Evolutionary conservation across 139 green algal species (phyloP), one percentile per base, ranked within the genome.

Genomic region (Microglena sp.): DNA sequence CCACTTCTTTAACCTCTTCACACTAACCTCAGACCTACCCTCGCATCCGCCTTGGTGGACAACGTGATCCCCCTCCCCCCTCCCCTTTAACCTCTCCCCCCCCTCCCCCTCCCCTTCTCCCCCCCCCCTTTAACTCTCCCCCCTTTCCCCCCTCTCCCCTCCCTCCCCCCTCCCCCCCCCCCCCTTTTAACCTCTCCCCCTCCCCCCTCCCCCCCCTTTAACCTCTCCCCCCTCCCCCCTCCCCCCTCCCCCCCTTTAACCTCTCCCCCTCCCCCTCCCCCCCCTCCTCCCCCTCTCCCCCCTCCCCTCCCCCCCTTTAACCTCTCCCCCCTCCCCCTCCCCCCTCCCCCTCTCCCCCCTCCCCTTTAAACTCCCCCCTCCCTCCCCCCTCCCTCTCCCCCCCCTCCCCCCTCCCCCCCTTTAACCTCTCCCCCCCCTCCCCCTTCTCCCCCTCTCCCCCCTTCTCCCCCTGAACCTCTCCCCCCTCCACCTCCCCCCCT

Each of bases 31-130:
- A n/a, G n/a, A n/a, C n/a, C n/a, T n/a, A n/a, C n/a, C n/a, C n/a
- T 98, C 45, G 92, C 82, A 80, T 92, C 92, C 26, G 44, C 88
- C 40, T 74, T 98, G 44, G 45, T 97, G 27, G 92, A 98, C 82
- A 34, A 89, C 35, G 90, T 97, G 28, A 95, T 79, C 7, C 50
- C 78, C 3, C n/a, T n/a, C n/a, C n/a, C n/a, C n/a, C n/a, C n/a
- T n/a, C n/a, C n/a, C n/a, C n/a, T n/a, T n/a, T n/a, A n/a, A n/a
- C n/a, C n/a, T n/a, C n/a, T n/a, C n/a, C n/a, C n/a, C n/a, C n/a
- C n/a, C n/a, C n/a, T n/a, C n/a, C n/a, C n/a, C n/a, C n/a, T n/a
- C n/a, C 40, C 18, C 40, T 50, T 50, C 18, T 18, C 18, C 40
- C 40, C 40, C 18, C 40, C 18, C 40, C 40, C 40, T 50, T 18